Conservation (phyloP, 78 protist genomes). For the Dictyostelium firmibasis region DNA sequence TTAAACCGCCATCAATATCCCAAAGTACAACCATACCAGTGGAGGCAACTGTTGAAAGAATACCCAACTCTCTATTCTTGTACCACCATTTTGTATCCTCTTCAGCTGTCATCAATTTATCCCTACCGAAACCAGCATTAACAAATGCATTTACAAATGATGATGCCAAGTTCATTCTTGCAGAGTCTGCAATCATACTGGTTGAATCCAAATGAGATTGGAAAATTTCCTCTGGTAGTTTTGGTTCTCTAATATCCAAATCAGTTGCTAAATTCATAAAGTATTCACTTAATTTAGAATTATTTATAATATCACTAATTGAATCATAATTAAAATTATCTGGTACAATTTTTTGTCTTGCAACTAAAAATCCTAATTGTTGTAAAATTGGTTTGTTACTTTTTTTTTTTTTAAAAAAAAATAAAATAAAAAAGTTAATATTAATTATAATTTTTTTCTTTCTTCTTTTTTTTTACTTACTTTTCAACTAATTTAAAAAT, state of each 20-base stretch:
- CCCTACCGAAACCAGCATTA: conserved; percentile 94
- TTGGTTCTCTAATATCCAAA: conserved; percentile 96
- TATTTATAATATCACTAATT: conserved; percentile 81
- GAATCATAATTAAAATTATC: conserved; percentile 27
- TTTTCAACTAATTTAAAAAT: conserved; percentile 66
- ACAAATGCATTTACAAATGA: conserved; percentile 98
- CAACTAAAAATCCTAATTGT: conserved; percentile 93
- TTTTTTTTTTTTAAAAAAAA: not conserved
- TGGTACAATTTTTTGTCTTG: conserved; percentile 78
- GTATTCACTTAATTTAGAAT: conserved; percentile 83
- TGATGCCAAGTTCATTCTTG: conserved; percentile 94
- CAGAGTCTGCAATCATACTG: conserved; percentile 80
- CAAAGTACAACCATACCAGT: conserved; percentile 96
- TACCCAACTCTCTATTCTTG: conserved; percentile 96
- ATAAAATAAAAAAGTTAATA: not conserved
- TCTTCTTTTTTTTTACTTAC: not conserved
- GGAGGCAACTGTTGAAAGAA: conserved; percentile 96
- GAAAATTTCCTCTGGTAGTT: conserved; percentile 98
- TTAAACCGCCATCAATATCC: conserved; percentile 97
- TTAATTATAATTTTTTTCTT: not conserved
- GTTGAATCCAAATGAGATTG: conserved; percentile 87
- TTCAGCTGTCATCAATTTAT: conserved; percentile 93
- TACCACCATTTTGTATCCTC: conserved; percentile 91
- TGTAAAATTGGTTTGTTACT: conserved; percentile 28
- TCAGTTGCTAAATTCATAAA: conserved; percentile 93